Conservation (phyloP, 2,329 filamentous ascomycete genomes). For the Penicillium decumbens region DNA sequence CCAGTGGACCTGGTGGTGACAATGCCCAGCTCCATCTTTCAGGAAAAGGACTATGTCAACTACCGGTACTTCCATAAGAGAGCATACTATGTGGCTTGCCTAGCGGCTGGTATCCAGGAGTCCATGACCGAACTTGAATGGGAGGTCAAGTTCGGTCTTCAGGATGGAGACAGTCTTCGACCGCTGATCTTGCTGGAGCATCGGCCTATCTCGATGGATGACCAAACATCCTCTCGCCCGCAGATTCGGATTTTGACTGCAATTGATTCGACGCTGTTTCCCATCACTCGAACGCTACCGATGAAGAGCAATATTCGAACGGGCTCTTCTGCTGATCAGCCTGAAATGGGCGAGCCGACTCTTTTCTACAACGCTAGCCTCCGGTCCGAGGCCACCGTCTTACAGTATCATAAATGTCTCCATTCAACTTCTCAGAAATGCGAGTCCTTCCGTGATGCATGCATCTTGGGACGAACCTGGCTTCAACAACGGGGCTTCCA, state of each 20-base stretch:
- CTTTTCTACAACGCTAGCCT: constrained; percentile 87
- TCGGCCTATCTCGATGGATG: constrained; percentile 30
- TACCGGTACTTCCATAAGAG: constrained; percentile 92
- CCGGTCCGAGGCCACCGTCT: constrained; percentile 69
- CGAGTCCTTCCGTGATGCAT: constrained; percentile 73
- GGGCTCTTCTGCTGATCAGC: constrained; percentile 40
- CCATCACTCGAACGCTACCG: constrained; percentile 65
- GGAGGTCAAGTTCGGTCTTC: constrained; percentile 58
- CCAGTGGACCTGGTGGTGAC: constrained; percentile 79
- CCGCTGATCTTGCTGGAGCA: constrained; percentile 57
- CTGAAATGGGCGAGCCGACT: constrained; percentile 53
- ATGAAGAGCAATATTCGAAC: constrained; percentile 65
- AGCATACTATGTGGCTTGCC: constrained; percentile 81
- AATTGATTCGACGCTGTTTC: constrained; percentile 64
- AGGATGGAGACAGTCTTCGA: constrained; percentile 70
- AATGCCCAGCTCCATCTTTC: constrained; percentile 75
- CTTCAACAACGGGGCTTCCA: constrained; percentile 79
- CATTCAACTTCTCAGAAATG: constrained; percentile 66
- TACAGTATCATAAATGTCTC: constrained; percentile 70
- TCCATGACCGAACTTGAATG: constrained; percentile 50
- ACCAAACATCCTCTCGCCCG: constrained; percentile 42
- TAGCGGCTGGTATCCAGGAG: constrained; percentile 66
- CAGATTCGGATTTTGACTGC: constrained; percentile 74
- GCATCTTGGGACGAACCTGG: constrained; percentile 82
- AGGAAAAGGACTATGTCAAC: constrained; percentile 92